phyloP scores from a whole-genome alignment of 192 early-diverging fungal species.

The Ambispora gerdemannii region DNA sequence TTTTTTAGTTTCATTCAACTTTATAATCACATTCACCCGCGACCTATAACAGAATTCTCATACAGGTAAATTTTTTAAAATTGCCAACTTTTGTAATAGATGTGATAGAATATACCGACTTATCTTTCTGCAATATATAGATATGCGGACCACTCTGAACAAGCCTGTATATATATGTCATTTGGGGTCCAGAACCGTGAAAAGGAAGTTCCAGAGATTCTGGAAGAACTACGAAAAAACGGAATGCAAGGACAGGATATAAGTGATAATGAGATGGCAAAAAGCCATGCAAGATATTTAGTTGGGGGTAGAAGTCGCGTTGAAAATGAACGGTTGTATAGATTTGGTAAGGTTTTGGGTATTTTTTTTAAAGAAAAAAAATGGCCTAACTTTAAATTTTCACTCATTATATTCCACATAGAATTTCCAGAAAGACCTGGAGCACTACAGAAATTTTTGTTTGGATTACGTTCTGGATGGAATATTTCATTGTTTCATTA shows the following conservation, averaged over 20 bases:
- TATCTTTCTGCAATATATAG: slow-evolving; percentile 40
- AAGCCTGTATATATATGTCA: slow-evolving; percentile 88
- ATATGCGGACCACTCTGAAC: slow-evolving; percentile 67
- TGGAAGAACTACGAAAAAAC: slow-evolving; percentile 52
- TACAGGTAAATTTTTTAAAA: slow-evolving; percentile 47
- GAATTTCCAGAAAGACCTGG: slow-evolving; percentile 96
- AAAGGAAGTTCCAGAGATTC: slow-evolving; percentile 66
- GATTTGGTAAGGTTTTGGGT: slow-evolving; percentile 58
- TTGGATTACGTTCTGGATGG: slow-evolving; percentile 61
- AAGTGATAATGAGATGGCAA: slow-evolving; percentile 92
- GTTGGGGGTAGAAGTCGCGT: slow-evolving; percentile 81
- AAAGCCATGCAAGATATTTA: slow-evolving; percentile 93
- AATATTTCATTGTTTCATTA: slow-evolving; percentile 95
- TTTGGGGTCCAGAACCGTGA: slow-evolving; percentile 75
- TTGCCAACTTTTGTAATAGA: neutral
- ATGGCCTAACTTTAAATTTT: neutral
- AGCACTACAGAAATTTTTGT: slow-evolving; percentile 83
- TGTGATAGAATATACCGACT: neutral
- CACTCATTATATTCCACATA: neutral
- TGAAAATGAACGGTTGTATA: slow-evolving; percentile 82
- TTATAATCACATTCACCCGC: slow-evolving; percentile 78
- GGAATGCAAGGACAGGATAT: slow-evolving; percentile 80
- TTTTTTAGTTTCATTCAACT: slow-evolving; percentile 67
- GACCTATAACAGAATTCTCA: slow-evolving; percentile 89
- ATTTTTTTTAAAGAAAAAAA: neutral